Percentiles rank a stretch among this genome's conserved stretches.
Evolutionary conservation across 768 basidiomycete species (phyloP).

Genomic region (Kwoniella sp.): DNA sequence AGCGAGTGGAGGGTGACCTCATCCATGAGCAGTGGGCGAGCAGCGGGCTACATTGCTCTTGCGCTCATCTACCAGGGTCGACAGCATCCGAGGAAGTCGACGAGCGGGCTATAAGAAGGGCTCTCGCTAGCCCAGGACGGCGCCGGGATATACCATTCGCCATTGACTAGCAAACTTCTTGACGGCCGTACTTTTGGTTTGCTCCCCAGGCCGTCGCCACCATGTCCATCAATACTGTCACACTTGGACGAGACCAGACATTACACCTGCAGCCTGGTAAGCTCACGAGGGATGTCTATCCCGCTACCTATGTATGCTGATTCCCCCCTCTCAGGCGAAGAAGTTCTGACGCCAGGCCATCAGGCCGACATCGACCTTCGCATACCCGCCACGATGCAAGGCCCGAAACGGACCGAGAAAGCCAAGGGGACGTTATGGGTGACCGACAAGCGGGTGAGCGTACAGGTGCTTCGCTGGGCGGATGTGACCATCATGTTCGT

Average conservation of each 20-base stretch:
- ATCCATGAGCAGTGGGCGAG: no score
- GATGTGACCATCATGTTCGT: no score
- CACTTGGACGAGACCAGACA: not conserved
- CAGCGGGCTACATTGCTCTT: no score
- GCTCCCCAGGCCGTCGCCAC: not conserved
- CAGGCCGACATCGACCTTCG: constrained; percentile 34
- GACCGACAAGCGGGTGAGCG: constrained; percentile 38
- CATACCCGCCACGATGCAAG: constrained; percentile 34
- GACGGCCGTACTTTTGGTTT: no score
- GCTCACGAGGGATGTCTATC: not conserved
- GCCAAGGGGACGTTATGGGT: constrained; percentile 35
- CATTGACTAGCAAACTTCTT: no score
- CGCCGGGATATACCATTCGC: no score
- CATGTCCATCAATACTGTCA: constrained; percentile 15
- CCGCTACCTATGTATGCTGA: not conserved
- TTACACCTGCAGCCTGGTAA: constrained; percentile 3
- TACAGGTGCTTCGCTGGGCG: no score
- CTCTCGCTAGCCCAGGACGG: no score
- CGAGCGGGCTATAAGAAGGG: no score
- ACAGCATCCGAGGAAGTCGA: no score
- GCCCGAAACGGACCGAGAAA: constrained; percentile 35
- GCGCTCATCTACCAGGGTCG: no score
- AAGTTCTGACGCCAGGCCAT: constrained; percentile 16
- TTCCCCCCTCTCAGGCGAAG: constrained; percentile 20
- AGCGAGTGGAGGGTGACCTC: no score